These are phyloP conservation scores for Phanerodontia chrysosporium DNA, from an alignment of 768 basidiomycete genomes.

Conservation along the genomic window DNA sequence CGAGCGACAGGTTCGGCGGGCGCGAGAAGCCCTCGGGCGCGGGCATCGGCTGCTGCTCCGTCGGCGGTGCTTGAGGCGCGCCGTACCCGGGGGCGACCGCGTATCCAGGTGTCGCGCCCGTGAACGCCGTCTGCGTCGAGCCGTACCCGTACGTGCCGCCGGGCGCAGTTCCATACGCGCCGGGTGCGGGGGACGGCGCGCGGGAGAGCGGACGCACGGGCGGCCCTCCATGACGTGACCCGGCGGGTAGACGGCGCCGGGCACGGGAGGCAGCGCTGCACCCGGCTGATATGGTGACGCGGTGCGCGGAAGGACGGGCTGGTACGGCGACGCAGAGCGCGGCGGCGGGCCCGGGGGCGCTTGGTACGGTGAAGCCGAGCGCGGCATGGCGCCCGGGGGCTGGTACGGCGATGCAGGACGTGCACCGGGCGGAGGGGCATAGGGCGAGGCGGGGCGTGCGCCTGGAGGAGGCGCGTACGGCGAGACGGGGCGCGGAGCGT, in stretches of 20 bases:
- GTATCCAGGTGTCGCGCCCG: not conserved
- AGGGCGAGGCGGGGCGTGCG: slow-evolving; percentile 18
- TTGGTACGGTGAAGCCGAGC: slow-evolving; percentile 16
- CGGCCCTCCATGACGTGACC: slow-evolving; percentile 40
- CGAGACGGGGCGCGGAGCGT: slow-evolving; percentile 13
- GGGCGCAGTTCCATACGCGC: slow-evolving; percentile 7
- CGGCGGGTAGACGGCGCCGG: slow-evolving; percentile 45
- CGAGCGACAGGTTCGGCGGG: slow-evolving; percentile 59
- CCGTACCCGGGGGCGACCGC: not conserved
- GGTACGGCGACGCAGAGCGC: slow-evolving; percentile 20
- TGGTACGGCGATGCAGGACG: slow-evolving; percentile 19
- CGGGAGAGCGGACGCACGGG: slow-evolving; percentile 25
- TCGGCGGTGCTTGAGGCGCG: not conserved
- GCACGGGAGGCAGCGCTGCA: not conserved
- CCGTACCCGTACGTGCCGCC: slow-evolving; percentile 3
- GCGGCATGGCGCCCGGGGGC: slow-evolving; percentile 2
- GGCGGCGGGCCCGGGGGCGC: slow-evolving; percentile 5
- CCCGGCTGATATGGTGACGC: slow-evolving; percentile 13
- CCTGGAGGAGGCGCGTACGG: slow-evolving; percentile 10
- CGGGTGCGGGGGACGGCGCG: slow-evolving; percentile 12
- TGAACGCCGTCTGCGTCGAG: slow-evolving; percentile 6
- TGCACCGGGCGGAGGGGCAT: slow-evolving; percentile 10
- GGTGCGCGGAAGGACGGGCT: slow-evolving; percentile 5
- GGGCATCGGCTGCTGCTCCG: slow-evolving; percentile 21
- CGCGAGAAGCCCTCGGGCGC: slow-evolving; percentile 74